These are phyloP conservation scores for Fomitopsis schrenkii DNA, from an alignment of 1,284 basidiomycete genomes.

Conservation along the genomic window DNA sequence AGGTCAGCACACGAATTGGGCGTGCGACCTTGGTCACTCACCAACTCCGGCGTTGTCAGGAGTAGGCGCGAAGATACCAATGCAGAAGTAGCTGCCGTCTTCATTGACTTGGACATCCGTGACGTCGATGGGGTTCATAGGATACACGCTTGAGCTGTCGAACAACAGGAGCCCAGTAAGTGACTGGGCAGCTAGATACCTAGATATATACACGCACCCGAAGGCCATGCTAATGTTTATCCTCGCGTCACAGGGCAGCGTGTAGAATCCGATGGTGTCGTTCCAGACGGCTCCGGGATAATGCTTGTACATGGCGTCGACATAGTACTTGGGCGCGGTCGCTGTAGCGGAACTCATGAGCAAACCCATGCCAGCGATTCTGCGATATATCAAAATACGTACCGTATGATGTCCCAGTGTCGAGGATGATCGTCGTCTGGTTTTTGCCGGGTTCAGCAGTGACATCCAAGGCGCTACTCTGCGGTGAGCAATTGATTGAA, in stretches of 20 bases:
- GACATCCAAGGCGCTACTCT: background rate
- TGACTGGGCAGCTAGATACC: background rate
- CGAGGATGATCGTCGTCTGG: constrained; percentile 10
- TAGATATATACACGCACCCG: constrained; percentile 5
- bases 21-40: background rate
- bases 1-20: background rate
- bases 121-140: constrained; percentile 17
- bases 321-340: constrained; percentile 12
- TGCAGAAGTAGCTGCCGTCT: constrained; percentile 11
- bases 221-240: constrained; percentile 16
- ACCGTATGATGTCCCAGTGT: constrained; percentile 16
- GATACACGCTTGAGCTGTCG: constrained; percentile 7
- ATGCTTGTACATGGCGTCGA: constrained; percentile 17
- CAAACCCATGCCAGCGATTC: background rate
- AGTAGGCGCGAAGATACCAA: constrained; percentile 6
- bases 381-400: background rate
- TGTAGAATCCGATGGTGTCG: constrained; percentile 5
- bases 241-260: constrained; percentile 15
- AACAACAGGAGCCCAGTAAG: background rate
- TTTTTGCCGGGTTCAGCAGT: background rate
- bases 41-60: constrained; percentile 1
- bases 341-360: constrained; percentile 2
- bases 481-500: background rate
- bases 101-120: constrained; percentile 6
- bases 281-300: constrained; percentile 13